phyloP scores from a whole-genome alignment of 2,329 filamentous ascomycete genomes.

The Pezicula rhizophila region DNA sequence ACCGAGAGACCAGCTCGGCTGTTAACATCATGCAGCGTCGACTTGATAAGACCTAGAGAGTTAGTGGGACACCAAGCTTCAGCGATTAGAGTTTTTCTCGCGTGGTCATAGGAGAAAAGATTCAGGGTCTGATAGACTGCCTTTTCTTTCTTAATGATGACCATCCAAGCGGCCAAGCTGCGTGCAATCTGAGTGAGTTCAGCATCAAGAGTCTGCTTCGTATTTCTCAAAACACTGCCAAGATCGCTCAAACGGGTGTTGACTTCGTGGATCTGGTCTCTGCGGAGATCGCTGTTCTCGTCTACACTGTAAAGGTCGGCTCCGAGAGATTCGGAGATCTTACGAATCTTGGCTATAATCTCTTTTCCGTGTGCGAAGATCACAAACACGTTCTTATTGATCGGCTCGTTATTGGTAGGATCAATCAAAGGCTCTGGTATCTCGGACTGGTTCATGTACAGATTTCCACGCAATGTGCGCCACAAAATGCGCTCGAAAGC shows the following conservation, averaged over 20 bases:
- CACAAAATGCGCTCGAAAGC: slow-evolving; percentile 97
- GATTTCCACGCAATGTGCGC: slow-evolving; percentile 92
- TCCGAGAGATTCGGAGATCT: slow-evolving; percentile 96
- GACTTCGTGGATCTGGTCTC: slow-evolving; percentile 96
- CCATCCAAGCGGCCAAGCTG: slow-evolving; percentile 92
- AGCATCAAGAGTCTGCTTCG: slow-evolving; percentile 86
- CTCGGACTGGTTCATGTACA: slow-evolving; percentile 99
- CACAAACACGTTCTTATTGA: slow-evolving; percentile 97
- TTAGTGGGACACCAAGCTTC: slow-evolving; percentile 97
- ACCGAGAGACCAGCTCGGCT: slow-evolving; percentile 94
- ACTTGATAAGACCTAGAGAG: slow-evolving; percentile 80
- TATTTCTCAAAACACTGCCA: slow-evolving; percentile 87
- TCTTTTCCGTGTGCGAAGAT: slow-evolving; percentile 99
- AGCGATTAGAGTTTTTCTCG: slow-evolving; percentile 91
- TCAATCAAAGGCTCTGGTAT: slow-evolving; percentile 91
- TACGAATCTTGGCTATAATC: slow-evolving; percentile 96
- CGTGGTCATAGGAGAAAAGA: slow-evolving; percentile 92
- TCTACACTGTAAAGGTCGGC: slow-evolving; percentile 96
- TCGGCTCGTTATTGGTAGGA: slow-evolving; percentile 82
- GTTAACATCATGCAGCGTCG: slow-evolving; percentile 92
- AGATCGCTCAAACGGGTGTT: slow-evolving; percentile 90
- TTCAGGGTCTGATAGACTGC: slow-evolving; percentile 94
- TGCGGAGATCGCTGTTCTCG: slow-evolving; percentile 90
- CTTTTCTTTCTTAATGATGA: slow-evolving; percentile 97
- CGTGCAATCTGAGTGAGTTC: slow-evolving; percentile 92